Base-by-base conservation (phyloP, 2,329 filamentous ascomycete genomes). In the Penicillium sp. region DNA sequence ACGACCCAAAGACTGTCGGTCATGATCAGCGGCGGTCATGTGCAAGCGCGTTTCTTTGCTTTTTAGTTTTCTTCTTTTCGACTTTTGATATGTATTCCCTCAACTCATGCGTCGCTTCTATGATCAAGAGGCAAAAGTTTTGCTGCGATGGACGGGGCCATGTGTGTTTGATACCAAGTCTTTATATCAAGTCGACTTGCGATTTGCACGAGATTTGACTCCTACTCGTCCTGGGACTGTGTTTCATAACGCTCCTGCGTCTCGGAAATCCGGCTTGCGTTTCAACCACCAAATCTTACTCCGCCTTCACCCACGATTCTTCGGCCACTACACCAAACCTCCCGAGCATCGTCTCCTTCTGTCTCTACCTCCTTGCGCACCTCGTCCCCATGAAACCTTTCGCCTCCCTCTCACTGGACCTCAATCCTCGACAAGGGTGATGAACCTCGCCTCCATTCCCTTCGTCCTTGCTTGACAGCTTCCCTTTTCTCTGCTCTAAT, bases 21-120 rank as follows among this genome's bases (percentile, higher is more conserved):
- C 57, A 61, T 59, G 59, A 61, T 60, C 58, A 58, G 56, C 59
- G 59, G 54, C 59, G 59, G 59, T 61, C 59, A 58, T 60, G 51
- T 57, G 59, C 54, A 59, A 59, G 59, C 58, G 55, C 54, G 51
- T 50, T 52, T 47, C 46, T 59, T 58, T 51, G 56, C 46, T 57
- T 58, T 54, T 44, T 46, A 50, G 51, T 51, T 33, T 44, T 58
- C 47, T 45, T 55, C 53, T 46, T 52, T 57, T 39, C 54, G 50
- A 59, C 55, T 47, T 39, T n/a, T 20, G n/a, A 25, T 33, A 42
- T 52, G 41, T 48, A 42, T 39, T 46, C 33, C 33, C 42, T 31
- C 40, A 23, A 33, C 48, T 49, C 47, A 37, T 35, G 33, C 50
- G 32, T 58, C 48, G 38, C 55, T 58, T 56, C 55, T 49, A 55